Percentiles rank a stretch among this genome's conserved stretches.
Evolutionary conservation across 495 filamentous ascomycete genomes (phyloP).

Genomic region (Penicillium simplicissimum): DNA sequence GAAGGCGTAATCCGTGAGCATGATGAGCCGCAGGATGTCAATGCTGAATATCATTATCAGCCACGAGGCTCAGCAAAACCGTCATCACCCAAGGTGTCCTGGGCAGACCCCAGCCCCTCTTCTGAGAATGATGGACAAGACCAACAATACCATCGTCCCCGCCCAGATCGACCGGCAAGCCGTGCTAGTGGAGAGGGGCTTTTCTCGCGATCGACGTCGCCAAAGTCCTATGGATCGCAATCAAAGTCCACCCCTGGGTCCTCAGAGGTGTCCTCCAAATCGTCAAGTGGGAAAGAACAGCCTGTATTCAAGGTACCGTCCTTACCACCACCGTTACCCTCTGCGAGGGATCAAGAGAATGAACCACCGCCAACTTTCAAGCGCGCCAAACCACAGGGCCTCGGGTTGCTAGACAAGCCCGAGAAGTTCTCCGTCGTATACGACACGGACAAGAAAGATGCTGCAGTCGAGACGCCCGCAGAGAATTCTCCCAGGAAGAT

Average conservation of each 20-base stretch:
- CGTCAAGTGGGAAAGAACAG: slow-evolving; percentile 40
- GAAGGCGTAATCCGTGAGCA: slow-evolving; percentile 33
- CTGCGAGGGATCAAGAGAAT: slow-evolving; percentile 75
- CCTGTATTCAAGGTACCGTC: slow-evolving; percentile 70
- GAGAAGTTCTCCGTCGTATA: slow-evolving; percentile 55
- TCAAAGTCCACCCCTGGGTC: slow-evolving; percentile 46
- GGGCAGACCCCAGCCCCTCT: slow-evolving; percentile 46
- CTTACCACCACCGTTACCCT: slow-evolving; percentile 56
- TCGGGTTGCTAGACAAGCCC: slow-evolving; percentile 58
- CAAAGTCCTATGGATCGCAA: slow-evolving; percentile 42
- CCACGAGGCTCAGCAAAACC: slow-evolving; percentile 33
- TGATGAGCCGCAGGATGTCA: slow-evolving; percentile 25
- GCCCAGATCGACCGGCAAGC: slow-evolving; percentile 25
- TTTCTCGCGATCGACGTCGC: slow-evolving; percentile 44
- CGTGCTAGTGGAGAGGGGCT: slow-evolving; percentile 29
- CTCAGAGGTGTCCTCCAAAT: slow-evolving; percentile 43
- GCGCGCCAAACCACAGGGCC: slow-evolving; percentile 60
- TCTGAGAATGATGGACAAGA: slow-evolving; percentile 22
- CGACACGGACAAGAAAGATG: slow-evolving; percentile 50
- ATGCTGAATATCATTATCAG: slow-evolving; percentile 29
- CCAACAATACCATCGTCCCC: slow-evolving; percentile 20
- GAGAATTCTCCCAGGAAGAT: slow-evolving; percentile 66
- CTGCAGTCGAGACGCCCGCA: slow-evolving; percentile 40
- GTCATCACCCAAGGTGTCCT: slow-evolving; percentile 47
- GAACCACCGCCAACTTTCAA: slow-evolving; percentile 76